phyloP scores from a whole-genome alignment of 179 eudicot genomes.

The Drosera spatulata region DNA sequence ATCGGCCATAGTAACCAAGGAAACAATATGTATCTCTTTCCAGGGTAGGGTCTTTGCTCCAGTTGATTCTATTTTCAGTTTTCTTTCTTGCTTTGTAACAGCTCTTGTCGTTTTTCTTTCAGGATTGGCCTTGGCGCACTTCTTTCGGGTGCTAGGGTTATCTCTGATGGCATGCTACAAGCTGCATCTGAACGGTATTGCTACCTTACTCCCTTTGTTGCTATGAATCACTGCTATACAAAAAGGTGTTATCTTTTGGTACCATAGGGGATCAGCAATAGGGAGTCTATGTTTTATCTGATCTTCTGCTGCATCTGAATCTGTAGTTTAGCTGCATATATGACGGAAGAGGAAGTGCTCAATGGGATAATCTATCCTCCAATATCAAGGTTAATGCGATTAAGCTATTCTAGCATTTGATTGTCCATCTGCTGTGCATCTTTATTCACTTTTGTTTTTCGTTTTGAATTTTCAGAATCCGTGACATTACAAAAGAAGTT shows the following conservation, averaged over 20 bases:
- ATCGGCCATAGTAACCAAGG: slow-evolving; percentile 94
- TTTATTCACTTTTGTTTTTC: slow-evolving; percentile 10
- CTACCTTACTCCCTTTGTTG: too few species aligned
- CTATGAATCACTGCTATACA: too few species aligned
- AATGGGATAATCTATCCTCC: slow-evolving; percentile 83
- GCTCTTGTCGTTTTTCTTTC: too few species aligned
- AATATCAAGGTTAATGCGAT: slow-evolving; percentile 48
- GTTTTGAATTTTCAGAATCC: slow-evolving; percentile 47
- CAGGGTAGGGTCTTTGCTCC: slow-evolving; percentile 98
- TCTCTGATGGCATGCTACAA: slow-evolving; percentile 98
- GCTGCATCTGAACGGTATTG: slow-evolving; percentile 93
- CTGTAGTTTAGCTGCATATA: slow-evolving; percentile 80
- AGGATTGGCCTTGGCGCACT: slow-evolving; percentile 98
- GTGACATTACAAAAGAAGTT: slow-evolving; percentile 90
- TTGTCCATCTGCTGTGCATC: not conserved
- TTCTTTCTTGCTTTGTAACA: too few species aligned
- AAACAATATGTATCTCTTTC: slow-evolving; percentile 97
- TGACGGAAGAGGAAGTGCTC: slow-evolving; percentile 89
- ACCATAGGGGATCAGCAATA: too few species aligned
- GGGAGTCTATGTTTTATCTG: too few species aligned
- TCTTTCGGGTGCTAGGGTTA: slow-evolving; percentile 67
- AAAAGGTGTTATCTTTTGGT: too few species aligned
- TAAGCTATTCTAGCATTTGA: not conserved
- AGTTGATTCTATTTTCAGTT: too few species aligned
- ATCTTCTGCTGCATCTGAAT: slow-evolving; percentile 1